These are phyloP conservation scores for Lenwebbia sp. DNA, from an alignment of 345 rosid species.

Conservation along the genomic window DNA sequence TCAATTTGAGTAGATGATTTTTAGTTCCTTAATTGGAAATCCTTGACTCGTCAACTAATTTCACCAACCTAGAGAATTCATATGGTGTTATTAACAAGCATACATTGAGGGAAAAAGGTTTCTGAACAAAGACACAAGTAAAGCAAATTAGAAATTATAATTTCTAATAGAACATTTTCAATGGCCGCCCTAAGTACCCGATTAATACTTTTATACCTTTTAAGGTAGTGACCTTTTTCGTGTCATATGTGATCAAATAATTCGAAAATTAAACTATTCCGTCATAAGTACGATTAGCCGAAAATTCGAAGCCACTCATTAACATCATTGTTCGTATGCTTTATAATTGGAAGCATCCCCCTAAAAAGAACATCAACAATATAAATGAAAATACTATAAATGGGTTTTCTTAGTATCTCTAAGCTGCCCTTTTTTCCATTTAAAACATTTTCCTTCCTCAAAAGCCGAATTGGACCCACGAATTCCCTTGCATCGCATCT, in stretches of 20 bases:
- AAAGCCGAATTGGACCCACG: neutral
- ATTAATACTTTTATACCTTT: no score
- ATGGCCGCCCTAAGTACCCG: neutral
- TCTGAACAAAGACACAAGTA: neutral
- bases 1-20: neutral
- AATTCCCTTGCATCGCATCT: neutral
- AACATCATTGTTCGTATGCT: neutral
- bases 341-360: neutral
- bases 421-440: neutral
- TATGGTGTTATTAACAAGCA: neutral
- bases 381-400: neutral
- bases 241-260: neutral
- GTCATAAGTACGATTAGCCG: neutral
- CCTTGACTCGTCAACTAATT: neutral
- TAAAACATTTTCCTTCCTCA: neutral
- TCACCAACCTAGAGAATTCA: neutral
- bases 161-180: neutral
- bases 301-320: neutral
- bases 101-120: rapidly evolving
- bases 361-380: neutral
- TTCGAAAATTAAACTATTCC: neutral
- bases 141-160: neutral
- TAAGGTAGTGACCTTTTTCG: neutral
- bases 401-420: neutral
- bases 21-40: neutral